Evolutionary conservation across 1,284 basidiomycete genomes (phyloP), one percentile per base, ranked within the genome.

Genomic region (Gomphus sp.): DNA sequence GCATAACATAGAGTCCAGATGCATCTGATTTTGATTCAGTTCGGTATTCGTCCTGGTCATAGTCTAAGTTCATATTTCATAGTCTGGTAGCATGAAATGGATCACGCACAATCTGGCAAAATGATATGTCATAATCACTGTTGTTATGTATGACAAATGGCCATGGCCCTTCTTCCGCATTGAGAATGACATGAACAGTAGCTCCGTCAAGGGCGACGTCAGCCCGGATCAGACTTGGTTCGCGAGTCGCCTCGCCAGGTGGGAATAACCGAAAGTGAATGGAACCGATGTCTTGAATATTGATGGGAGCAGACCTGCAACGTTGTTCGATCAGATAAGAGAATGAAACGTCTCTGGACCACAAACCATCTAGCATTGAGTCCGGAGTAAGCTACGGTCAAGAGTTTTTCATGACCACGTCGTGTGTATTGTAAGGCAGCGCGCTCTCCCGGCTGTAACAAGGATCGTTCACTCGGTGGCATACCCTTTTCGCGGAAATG

Each of bases 91-190:
- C 28, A 36, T 22, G 45, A 12, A 37, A 55, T 44, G 11, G n/a
- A 9, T 4, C 22, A 65, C 74, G 67, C 66, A 91, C 93, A 67
- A 80, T 81, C 73, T 99, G 96, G 65, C 78, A 84, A 64, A 98
- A 81, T 8, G 76, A 75, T 66, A 97, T 76, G 0, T 77, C 69
- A 61, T 87, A 79, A 64, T 91, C 87, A 61, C 91, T 96, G 57
- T 90, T 85, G 66, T 99, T 99, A 68, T 95, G 91, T 56, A 99
- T 81, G 55, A 80, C 77, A 71, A 96, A 94, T 0, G 97, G 96
- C 93, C 94, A 98, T 1, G 79, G 79, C 49, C 85, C 85, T 9
- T 74, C 77, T 50, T 93, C 89, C 52, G 76, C 71, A 31, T 80
- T 78, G 60, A 99, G 74, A 60, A 82, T 81, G 41, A 98, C 76